Conservation (phyloP, 352 stramenopile genomes). For the Phytophthora cryptogea region DNA sequence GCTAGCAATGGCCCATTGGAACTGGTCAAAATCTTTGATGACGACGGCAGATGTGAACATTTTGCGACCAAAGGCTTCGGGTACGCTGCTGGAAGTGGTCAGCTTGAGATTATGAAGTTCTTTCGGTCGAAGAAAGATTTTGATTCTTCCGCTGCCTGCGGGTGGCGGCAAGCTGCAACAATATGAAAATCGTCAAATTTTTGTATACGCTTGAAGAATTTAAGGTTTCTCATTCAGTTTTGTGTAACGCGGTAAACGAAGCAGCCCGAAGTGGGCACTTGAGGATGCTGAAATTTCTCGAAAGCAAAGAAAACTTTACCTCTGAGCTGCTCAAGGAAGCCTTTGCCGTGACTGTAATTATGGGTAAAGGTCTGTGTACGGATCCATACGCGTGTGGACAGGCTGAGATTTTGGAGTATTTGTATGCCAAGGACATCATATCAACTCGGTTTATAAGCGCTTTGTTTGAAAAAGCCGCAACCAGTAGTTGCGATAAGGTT, state of each 20-base stretch:
- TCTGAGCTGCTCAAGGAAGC: neutral
- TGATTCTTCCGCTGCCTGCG: neutral
- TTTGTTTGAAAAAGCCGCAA: neutral
- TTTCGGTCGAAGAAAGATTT: neutral
- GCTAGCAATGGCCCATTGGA: neutral
- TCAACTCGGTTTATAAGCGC: neutral
- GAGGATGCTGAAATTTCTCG: slow-evolving; percentile 1
- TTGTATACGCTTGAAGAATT: neutral
- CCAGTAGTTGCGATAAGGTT: neutral
- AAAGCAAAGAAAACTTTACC: neutral
- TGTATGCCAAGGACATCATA: neutral
- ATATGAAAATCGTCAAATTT: neutral
- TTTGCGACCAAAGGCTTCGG: neutral
- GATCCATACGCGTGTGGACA: neutral
- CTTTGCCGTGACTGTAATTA: neutral
- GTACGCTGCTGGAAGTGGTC: slow-evolving; percentile 1
- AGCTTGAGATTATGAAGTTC: slow-evolving; percentile 7
- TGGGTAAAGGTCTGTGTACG: neutral
- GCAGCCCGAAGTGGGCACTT: neutral
- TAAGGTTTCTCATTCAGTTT: neutral
- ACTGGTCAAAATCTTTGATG: slow-evolving; percentile 1
- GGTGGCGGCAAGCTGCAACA: neutral
- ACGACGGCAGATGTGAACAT: neutral
- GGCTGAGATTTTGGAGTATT: neutral
- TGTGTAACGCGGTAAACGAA: neutral